A percentile compares a stretch with the other conserved stretches of the same genome.
Evolutionary conservation across 305 asterid genomes (phyloP).

Genomic region (Plantago coronopus): DNA sequence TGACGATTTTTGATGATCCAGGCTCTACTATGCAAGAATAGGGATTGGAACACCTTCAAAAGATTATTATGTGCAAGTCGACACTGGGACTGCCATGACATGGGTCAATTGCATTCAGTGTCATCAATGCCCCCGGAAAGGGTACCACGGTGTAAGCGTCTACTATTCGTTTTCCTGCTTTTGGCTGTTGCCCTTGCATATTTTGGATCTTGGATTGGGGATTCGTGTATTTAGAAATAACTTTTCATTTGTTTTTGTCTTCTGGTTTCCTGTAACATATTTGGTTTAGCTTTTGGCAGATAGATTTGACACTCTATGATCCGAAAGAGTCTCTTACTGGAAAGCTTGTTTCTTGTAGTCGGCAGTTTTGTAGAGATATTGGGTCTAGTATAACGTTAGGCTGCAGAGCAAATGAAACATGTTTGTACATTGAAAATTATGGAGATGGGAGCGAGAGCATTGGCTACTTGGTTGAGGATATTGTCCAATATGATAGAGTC

Average conservation of each 20-base stretch:
- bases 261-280: constrained; percentile 18
- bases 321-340: constrained; percentile 73
- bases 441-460: constrained; percentile 93
- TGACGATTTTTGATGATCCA: constrained; percentile 36
- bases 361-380: constrained; percentile 63
- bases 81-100: constrained; percentile 93
- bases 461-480: constrained; percentile 92
- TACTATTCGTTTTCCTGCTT: not conserved
- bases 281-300: constrained; percentile 46
- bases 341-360: constrained; percentile 54
- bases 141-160: constrained; percentile 83
- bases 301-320: constrained; percentile 79
- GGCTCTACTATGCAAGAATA: constrained; percentile 93
- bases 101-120: constrained; percentile 97
- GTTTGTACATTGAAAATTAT: constrained; percentile 79
- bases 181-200: constrained; percentile 17
- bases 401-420: constrained; percentile 66
- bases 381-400: constrained; percentile 48
- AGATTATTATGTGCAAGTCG: constrained; percentile 96
- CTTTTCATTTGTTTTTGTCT: constrained; percentile 14
- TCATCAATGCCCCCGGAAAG: constrained; percentile 76
- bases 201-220: constrained; percentile 14
- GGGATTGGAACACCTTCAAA: constrained; percentile 95
- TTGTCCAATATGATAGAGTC: constrained; percentile 81
- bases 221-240: constrained; percentile 19